Evolutionary conservation across 2,329 filamentous ascomycete genomes (phyloP), one percentile per base, ranked within the genome.

Genomic region (Curvularia lunata): DNA sequence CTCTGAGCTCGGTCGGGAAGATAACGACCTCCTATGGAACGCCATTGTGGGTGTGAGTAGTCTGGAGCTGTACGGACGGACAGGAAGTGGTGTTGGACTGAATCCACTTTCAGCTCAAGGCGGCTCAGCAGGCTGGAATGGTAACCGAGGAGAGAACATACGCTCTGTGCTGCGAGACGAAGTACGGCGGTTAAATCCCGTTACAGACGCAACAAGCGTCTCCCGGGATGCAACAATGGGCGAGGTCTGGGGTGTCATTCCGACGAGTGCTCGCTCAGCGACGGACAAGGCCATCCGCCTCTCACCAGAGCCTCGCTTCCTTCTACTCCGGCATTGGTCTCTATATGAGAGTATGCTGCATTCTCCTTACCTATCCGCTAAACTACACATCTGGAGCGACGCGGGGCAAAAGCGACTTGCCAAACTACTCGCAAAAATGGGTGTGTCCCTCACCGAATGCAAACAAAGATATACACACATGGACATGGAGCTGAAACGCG

Each of bases 341-440:
- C 82, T 99, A 13, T 98, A 98, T 76, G 95, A 99, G 72, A 97
- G 92, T 75, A 98, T 99, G 95, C 84, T 98, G 12, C 95, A 99
- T 75, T 97, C 93, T 0, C 93, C 94, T 0, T 98, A 97, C 71
- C 85, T 99, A 4, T 94, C 96, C 58, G 91, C 94, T 3, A 86
- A 92, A 30, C 84, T 99, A 45, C 94, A 96, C 77, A 92, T 97
- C 46, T 99, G 95, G 94, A 96, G 89, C 59, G 95, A 98, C 61
- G 86, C 85, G 49, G 95, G 95, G 3, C 85, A 91, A 52, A 96
- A 96, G 75, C 86, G 94, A 50, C 82, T 99, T 19, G 91, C 97
- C 77, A 98, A 98, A 74, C 84, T 99, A 0, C 84, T 99, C 2
- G 95, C 95, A 42, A 99, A 98, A 78, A 99, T 99, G 94, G 95